phyloP scores from a whole-genome alignment of 176 grass and related monocot species.

The Themeda triandra region DNA sequence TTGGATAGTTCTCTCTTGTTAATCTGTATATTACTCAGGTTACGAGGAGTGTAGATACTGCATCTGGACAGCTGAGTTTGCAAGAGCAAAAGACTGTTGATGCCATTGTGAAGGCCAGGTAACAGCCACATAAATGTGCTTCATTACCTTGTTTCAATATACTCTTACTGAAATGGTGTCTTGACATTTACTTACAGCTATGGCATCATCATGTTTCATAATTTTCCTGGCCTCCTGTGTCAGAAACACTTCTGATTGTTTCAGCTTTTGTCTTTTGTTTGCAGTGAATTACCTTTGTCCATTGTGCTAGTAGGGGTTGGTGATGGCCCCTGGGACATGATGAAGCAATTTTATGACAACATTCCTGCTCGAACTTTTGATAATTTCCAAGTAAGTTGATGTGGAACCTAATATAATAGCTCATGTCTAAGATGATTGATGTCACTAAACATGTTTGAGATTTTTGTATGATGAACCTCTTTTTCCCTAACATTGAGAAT shows the following conservation, averaged over 20 bases:
- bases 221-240: constrained; percentile 11
- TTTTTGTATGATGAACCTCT: neutral
- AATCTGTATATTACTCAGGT: constrained; percentile 40
- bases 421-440: neutral
- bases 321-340: constrained; percentile 97
- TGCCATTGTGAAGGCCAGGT: constrained; percentile 96
- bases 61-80: constrained; percentile 59
- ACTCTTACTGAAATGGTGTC: neutral
- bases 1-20: constrained; percentile 10
- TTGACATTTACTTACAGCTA: neutral
- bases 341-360: constrained; percentile 98
- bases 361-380: constrained; percentile 86
- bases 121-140: neutral
- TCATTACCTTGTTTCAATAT: neutral
- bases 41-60: constrained; percentile 67
- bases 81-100: constrained; percentile 88
- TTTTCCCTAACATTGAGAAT: neutral
- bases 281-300: constrained; percentile 82
- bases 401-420: neutral
- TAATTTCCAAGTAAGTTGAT: constrained; percentile 85
- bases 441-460: neutral
- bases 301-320: constrained; percentile 96
- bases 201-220: neutral
- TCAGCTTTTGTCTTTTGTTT: constrained; percentile 20
- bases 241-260: constrained; percentile 24